Evolutionary conservation across 2,329 filamentous ascomycete genomes (phyloP).

Genomic region (Arthrobotrys conoides): DNA sequence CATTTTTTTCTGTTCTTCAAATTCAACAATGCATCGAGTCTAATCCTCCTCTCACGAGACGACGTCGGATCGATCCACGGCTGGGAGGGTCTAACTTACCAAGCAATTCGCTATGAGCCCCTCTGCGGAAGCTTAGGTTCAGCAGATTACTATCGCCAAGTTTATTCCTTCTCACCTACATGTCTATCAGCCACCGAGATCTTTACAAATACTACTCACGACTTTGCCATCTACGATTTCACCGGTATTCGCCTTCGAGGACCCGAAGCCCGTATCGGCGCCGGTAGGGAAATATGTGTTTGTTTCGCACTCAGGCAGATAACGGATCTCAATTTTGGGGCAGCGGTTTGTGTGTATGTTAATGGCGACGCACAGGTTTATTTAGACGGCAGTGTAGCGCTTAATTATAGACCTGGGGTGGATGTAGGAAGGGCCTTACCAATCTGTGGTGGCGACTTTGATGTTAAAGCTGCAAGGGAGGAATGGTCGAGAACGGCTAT

Average conservation of each 20-base stretch:
- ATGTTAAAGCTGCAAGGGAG: slow-evolving; percentile 13
- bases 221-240: not conserved
- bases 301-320: slow-evolving; percentile 9
- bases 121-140: slow-evolving; percentile 16
- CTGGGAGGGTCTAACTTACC: slow-evolving; percentile 10
- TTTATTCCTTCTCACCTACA: not conserved
- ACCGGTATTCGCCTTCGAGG: slow-evolving; percentile 1
- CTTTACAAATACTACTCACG: slow-evolving; percentile 12
- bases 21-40: not conserved
- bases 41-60: slow-evolving; percentile 1
- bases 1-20: not conserved
- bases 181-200: slow-evolving; percentile 8
- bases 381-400: not conserved
- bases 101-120: slow-evolving; percentile 22
- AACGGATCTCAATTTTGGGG: not conserved
- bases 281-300: not conserved
- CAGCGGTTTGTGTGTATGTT: slow-evolving; percentile 3
- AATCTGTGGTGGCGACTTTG: slow-evolving; percentile 6
- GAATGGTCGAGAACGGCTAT: slow-evolving; percentile 17
- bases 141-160: slow-evolving; percentile 8
- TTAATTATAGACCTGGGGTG: slow-evolving; percentile 12
- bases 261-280: slow-evolving; percentile 6
- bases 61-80: not conserved
- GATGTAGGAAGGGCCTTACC: slow-evolving; percentile 5
- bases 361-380: slow-evolving; percentile 7